These are phyloP conservation scores for Linum usitatissimum DNA, from an alignment of 345 rosid genomes.

Conservation along the genomic window DNA sequence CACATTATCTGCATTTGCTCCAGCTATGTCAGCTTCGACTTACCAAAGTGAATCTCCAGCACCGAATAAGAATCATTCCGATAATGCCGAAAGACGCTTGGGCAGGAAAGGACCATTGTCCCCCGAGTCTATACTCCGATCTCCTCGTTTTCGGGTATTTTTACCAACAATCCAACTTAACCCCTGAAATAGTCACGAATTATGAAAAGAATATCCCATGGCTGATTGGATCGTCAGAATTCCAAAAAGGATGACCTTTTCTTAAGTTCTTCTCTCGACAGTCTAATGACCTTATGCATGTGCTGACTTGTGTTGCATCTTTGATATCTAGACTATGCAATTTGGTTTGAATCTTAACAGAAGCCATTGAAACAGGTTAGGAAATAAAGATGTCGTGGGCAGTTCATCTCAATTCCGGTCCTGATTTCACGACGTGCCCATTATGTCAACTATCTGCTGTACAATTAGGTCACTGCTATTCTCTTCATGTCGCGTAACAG, in stretches of 20 bases:
- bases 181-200: neutral
- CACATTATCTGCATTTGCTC: constrained; percentile 51
- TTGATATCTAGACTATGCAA: neutral
- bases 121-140: constrained; percentile 47
- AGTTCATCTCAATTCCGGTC: neutral
- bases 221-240: neutral
- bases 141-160: constrained; percentile 52
- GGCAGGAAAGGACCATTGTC: constrained; percentile 26
- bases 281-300: neutral
- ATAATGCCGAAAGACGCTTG: constrained; percentile 9
- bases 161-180: neutral
- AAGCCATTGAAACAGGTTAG: neutral
- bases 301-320: neutral
- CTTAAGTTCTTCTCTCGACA: neutral
- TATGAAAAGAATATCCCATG: neutral
- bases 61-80: constrained; percentile 25
- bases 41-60: constrained; percentile 44
- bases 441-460: neutral
- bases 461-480: neutral
- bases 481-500: neutral
- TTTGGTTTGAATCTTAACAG: neutral
- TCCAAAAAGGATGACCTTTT: neutral
- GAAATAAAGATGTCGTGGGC: neutral
- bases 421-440: neutral
- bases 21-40: constrained; percentile 43